A percentile compares a stretch with the other conserved stretches of the same genome.
Conservation (phyloP, 2,329 filamentous ascomycete genomes). For the Knoxdaviesia proteae region DNA sequence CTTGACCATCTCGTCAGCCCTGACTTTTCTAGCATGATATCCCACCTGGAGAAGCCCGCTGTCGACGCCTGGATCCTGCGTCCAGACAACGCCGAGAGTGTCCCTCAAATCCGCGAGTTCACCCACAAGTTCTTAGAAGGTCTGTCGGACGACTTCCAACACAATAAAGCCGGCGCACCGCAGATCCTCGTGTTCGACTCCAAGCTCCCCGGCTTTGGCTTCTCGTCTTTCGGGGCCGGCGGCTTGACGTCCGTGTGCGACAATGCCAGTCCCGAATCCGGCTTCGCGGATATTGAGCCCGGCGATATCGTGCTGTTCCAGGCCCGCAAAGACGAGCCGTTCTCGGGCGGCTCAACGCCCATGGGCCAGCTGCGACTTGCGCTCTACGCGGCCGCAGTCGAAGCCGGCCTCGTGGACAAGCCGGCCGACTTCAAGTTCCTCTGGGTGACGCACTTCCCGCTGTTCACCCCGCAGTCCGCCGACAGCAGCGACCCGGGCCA, state of each 20-base stretch:
- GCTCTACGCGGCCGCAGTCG: constrained; percentile 47
- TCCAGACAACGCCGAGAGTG: constrained; percentile 22
- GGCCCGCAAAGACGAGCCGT: constrained; percentile 45
- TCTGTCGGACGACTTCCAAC: constrained; percentile 36
- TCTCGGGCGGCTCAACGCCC: constrained; percentile 49
- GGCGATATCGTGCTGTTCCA: constrained; percentile 71
- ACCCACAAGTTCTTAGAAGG: constrained; percentile 48
- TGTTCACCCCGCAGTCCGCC: constrained; percentile 56
- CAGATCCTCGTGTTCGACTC: constrained; percentile 60
- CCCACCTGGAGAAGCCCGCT: constrained; percentile 41
- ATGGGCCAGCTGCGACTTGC: constrained; percentile 54
- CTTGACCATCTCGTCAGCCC: constrained; percentile 41
- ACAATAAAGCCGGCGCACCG: constrained; percentile 58
- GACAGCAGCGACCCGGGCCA: constrained; percentile 45
- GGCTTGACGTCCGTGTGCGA: constrained; percentile 12
- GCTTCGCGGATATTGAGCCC: constrained; percentile 25
- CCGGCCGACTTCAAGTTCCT: constrained; percentile 41
- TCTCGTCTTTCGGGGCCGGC: constrained; percentile 46
- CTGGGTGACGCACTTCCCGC: constrained; percentile 81
- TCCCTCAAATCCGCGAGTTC: constrained; percentile 33
- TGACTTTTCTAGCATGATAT: constrained; percentile 57
- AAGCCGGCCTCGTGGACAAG: constrained; percentile 31
- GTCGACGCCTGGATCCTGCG: constrained; percentile 57
- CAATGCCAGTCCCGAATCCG: constrained; percentile 7
- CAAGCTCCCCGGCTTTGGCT: constrained; percentile 51